Evolutionary conservation across 148 eudicot genomes (phyloP).

Genomic region (Chenopodium suecicum): DNA sequence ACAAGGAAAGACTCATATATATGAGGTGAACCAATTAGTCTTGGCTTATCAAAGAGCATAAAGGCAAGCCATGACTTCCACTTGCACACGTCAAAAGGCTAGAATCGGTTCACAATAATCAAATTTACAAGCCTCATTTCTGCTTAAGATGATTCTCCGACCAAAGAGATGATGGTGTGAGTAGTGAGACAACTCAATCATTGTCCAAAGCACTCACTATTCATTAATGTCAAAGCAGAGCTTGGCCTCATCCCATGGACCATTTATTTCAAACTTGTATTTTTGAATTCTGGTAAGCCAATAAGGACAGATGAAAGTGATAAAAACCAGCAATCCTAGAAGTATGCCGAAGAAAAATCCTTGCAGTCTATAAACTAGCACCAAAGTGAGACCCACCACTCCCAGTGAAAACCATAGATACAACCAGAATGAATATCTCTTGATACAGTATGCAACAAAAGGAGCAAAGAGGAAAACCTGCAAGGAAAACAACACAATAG

Average conservation of each 20-base stretch:
- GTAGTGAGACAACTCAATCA: slow-evolving; percentile 1
- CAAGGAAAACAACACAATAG: slow-evolving; percentile 77
- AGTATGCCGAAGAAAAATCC: slow-evolving; percentile 58
- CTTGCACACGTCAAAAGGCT: not conserved
- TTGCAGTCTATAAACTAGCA: slow-evolving; percentile 52
- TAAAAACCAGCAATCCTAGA: slow-evolving; percentile 57
- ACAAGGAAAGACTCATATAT: not conserved
- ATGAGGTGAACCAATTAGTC: not conserved
- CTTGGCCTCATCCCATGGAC: slow-evolving; percentile 98
- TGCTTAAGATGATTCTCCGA: not conserved
- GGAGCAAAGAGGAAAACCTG: slow-evolving; percentile 94
- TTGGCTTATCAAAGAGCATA: not conserved
- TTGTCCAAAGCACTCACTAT: not conserved
- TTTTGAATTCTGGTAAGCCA: slow-evolving; percentile 91
- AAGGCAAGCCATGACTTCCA: not conserved
- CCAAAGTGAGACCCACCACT: slow-evolving; percentile 58
- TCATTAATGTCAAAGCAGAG: slow-evolving; percentile 81
- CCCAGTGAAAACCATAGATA: slow-evolving; percentile 65
- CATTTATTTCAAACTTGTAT: slow-evolving; percentile 93
- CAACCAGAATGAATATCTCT: slow-evolving; percentile 67
- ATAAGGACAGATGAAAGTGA: slow-evolving; percentile 80
- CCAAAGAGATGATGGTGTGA: not conserved
- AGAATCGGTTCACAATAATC: not conserved
- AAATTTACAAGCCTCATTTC: not conserved
- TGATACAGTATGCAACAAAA: slow-evolving; percentile 64